These are phyloP conservation scores for Glarea lozoyensis DNA, from an alignment of 495 filamentous ascomycete genomes.

Conservation along the genomic window DNA sequence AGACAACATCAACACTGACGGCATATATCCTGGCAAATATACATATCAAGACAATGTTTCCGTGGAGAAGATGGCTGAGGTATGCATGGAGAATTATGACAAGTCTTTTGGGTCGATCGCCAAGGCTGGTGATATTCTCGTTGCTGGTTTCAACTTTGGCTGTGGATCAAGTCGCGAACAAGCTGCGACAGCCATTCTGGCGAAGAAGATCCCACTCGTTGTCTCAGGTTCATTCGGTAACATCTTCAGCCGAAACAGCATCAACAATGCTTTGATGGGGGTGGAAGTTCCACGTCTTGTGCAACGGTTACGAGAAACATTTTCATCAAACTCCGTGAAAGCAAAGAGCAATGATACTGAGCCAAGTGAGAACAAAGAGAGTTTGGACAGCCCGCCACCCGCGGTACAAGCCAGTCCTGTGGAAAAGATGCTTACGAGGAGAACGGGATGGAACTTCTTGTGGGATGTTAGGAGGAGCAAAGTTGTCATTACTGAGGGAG, in stretches of 20 bases:
- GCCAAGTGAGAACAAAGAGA: slow-evolving; percentile 31
- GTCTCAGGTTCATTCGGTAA: slow-evolving; percentile 82
- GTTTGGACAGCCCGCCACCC: slow-evolving; percentile 35
- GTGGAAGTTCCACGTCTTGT: slow-evolving; percentile 73
- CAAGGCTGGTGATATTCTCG: slow-evolving; percentile 65
- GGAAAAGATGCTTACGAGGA: slow-evolving; percentile 57
- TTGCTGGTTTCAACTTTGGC: slow-evolving; percentile 86
- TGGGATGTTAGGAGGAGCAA: slow-evolving; percentile 75
- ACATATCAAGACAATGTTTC: slow-evolving; percentile 85
- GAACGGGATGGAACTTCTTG: slow-evolving; percentile 80
- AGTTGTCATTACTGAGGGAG: slow-evolving; percentile 57
- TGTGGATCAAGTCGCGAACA: slow-evolving; percentile 79
- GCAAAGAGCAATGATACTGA: slow-evolving; percentile 24
- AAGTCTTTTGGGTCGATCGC: slow-evolving; percentile 50
- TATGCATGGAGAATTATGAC: slow-evolving; percentile 94
- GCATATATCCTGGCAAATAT: slow-evolving; percentile 86
- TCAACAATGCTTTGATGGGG: slow-evolving; percentile 87
- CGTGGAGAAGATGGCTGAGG: slow-evolving; percentile 68
- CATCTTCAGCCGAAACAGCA: slow-evolving; percentile 80
- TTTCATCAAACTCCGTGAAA: slow-evolving; percentile 20
- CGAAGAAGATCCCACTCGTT: slow-evolving; percentile 76
- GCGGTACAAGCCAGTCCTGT: slow-evolving; percentile 14
- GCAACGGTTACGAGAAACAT: slow-evolving; percentile 57
- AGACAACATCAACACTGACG: slow-evolving; percentile 70
- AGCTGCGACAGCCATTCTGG: slow-evolving; percentile 81